Base-by-base conservation (phyloP, 2,329 filamentous ascomycete genomes). In the Neonectria magnoliae region DNA sequence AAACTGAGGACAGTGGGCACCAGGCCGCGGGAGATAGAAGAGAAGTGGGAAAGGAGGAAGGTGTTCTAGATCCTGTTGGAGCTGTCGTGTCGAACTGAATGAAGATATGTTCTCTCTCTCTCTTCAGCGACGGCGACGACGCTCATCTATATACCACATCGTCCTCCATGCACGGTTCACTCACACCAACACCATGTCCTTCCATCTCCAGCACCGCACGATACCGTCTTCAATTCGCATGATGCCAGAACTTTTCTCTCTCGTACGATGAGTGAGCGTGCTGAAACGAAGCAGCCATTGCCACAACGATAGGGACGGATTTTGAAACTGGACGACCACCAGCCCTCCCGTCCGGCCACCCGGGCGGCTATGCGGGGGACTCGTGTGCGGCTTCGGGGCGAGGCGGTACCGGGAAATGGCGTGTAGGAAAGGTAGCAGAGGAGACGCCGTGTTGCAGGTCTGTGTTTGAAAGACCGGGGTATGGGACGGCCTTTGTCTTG, bases 231-330 rank as follows among this genome's bases (percentile, higher is more conserved):
- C 31, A 44, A 31, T 54, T 42, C 8, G 13, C 45, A 65, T 69
- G 62, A 62, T 59, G 58, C 67, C 65, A 69, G 67, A 69, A 69
- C n/a, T 29, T 58, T 29, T 54, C 48, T 13, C 52, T 64, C 65
- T 69, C 65, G 67, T 69, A 69, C 67, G 67, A 69, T 64, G 45
- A 53, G 56, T 55, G 22, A 58, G 54, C 27, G 56, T 50, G 52
- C 58, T 68, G 65, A 69, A 69, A 69, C 67, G 44, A 55, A 50
- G 31, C 8, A 42, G 50, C n/a, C 53, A 55, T 62, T 22, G 45
- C 41, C 36, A 48, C 51, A 33, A 33, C 20, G 22, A 27, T 20
- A 31, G 41, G 42, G 27, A 27, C 47, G 36, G 22, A 53, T 27
- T 48, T 56, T 65, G 62, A 67, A 67, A 67, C 65, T 36, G 18